Base-by-base conservation (phyloP, 2,329 filamentous ascomycete species). In the Colletotrichum lupini region DNA sequence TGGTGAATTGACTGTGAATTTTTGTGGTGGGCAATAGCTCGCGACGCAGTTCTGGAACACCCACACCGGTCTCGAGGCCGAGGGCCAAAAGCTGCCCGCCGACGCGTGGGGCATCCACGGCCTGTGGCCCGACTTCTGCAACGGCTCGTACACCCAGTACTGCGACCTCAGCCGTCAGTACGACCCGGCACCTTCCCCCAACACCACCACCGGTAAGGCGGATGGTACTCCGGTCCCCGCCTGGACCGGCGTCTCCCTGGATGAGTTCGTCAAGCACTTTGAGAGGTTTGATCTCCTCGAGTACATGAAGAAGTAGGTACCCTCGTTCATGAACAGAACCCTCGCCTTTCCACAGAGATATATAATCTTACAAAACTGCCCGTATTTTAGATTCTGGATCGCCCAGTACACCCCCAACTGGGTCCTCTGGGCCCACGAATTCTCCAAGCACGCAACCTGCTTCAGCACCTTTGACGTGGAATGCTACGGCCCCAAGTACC, bases 391-490 rank as follows among this genome's bases (percentile, higher is more conserved):
- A 68, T 74, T 67, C 86, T 93, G 91, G 92, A 85, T 92, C 75
- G 86, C 86, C 60, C 89, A 89, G 75, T 82, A 83, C 73, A 85
- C 87, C 61, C 84, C 87, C 16, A 92, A 91, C 81, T 80, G 83
- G 63, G 85, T 87, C 42, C 89, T 93, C 82, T 93, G 91, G 91
- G 91, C 82, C 52, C 91, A 92, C 83, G 91, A 93, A 79, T 92
- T 91, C 83, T 87, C 85, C 82, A 93, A 93, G 84, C 91, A 92
- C 81, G 91, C 87, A 3, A 93, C 91, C 16, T 93, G 91, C 85
- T 93, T 84, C 84, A 90, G 87, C 59, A 92, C 88, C 73, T 93
- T 93, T 78, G 90, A 92, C 77, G 81, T 85, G 6, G 86, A 89
- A 35, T 93, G 92, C 86, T 93, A 92, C 80, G 90, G 90, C 0